A percentile compares a stretch with the other conserved stretches of the same genome.
These are phyloP conservation scores for Nicotiana tabacum DNA, from an alignment of 257 asterid genomes.

Conservation along the genomic window DNA sequence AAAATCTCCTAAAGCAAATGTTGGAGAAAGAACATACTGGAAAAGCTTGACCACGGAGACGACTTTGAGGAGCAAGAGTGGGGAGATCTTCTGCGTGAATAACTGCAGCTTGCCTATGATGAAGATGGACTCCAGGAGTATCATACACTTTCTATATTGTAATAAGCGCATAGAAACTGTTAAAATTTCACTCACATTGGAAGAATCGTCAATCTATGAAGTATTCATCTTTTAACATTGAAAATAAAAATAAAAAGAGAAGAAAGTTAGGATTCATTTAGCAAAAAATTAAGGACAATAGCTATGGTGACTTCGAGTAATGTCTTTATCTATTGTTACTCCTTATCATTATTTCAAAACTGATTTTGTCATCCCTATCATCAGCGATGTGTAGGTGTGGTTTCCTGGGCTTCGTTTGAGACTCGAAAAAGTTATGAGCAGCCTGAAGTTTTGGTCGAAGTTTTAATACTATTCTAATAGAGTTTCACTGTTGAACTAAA, in stretches of 20 bases:
- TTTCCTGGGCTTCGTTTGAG: neutral
- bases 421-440: neutral
- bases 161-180: neutral
- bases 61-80: slow-evolving; percentile 92
- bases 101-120: slow-evolving; percentile 98
- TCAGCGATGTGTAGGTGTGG: neutral
- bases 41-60: slow-evolving; percentile 79
- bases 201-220: neutral
- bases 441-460: neutral
- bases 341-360: neutral
- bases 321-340: neutral
- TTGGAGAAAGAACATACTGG: slow-evolving; percentile 54
- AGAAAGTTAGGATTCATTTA: neutral
- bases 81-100: slow-evolving; percentile 89
- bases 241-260: neutral
- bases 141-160: slow-evolving; percentile 69
- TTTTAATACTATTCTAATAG: neutral
- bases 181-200: neutral
- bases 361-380: neutral
- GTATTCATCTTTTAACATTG: neutral
- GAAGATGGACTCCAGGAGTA: slow-evolving; percentile 99
- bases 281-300: neutral
- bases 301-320: neutral
- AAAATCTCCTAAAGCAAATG: slow-evolving; percentile 15
- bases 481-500: neutral